Conservation (phyloP, 192 early-diverging fungal species). For the Paraglomus brasilianum region DNA sequence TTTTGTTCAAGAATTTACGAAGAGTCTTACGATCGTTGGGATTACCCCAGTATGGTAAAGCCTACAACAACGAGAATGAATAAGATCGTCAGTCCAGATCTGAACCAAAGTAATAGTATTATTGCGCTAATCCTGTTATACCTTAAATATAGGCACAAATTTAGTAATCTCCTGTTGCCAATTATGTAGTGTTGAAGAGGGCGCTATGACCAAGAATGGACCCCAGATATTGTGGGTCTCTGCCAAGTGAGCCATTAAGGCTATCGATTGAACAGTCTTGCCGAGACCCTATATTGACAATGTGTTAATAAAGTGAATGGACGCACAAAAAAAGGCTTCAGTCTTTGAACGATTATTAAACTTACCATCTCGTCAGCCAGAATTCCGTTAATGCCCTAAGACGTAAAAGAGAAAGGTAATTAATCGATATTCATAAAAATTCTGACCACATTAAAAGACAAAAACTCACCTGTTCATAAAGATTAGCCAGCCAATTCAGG, state of each 20-base stretch:
- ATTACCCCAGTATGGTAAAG: slow-evolving; percentile 87
- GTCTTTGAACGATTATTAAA: neutral
- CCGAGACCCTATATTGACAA: slow-evolving; percentile 54
- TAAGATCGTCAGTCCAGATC: neutral
- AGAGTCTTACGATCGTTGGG: slow-evolving; percentile 79
- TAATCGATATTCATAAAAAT: neutral
- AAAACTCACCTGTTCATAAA: slow-evolving; percentile 66
- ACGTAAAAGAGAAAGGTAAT: neutral
- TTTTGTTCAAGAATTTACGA: slow-evolving; percentile 77
- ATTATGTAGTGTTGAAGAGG: slow-evolving; percentile 86
- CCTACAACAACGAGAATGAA: slow-evolving; percentile 19
- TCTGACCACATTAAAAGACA: neutral
- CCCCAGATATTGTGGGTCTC: slow-evolving; percentile 88
- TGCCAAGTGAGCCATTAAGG: slow-evolving; percentile 83
- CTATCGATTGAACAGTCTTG: slow-evolving; percentile 90
- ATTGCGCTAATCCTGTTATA: slow-evolving; percentile 22
- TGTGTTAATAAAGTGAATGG: neutral
- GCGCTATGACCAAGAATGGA: slow-evolving; percentile 87
- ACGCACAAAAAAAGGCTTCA: slow-evolving; percentile 10
- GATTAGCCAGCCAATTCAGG: slow-evolving; percentile 80
- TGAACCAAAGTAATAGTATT: too few species aligned
- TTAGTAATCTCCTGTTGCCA: slow-evolving; percentile 88
- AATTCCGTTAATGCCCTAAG: slow-evolving; percentile 82
- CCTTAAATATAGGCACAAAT: slow-evolving; percentile 78
- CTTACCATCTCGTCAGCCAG: slow-evolving; percentile 79